Evolutionary conservation across 208 protist species (phyloP), one percentile per base, ranked within the genome.

Genomic region (Strigomonas culicis): DNA sequence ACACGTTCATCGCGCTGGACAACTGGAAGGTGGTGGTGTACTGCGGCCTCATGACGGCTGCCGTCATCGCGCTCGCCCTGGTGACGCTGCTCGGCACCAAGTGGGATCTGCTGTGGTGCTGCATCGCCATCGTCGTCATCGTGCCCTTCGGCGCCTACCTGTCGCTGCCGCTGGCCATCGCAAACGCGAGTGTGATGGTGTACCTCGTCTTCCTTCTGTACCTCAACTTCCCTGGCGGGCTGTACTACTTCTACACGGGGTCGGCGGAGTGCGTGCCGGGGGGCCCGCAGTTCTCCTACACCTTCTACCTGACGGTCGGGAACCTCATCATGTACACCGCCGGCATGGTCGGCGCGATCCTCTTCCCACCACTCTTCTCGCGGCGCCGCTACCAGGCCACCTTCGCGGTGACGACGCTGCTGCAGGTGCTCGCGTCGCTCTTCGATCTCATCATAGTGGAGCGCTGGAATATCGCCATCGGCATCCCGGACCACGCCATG

Each of bases 231-330:
- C 62, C 69, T 28, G 74, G 77, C 28, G 70, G 74, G 3, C 19
- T 88, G 15, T 69, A 84, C 52, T 70, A 8, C 50, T 82, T 80
- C 61, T 88, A 73, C 57, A n/a, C 70, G 13, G 75, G 68, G 15
- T 55, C 52, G 2, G 32, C 53, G n/a, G 34, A 49, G n/a, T 80
- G 74, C 63, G 43, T 67, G 4, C 53, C 63, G 0, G 56, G 57
- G 32, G 78, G 78, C n/a, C 78, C 78, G 22, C 60, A 80, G 59
- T 84, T 84, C 70, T 70, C 66, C 22, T 74, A 68, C 52, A 74
- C 66, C 24, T 84, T 79, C 64, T 84, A 80, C 63, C 25, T 72
- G 24, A 84, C 74, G 15, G 52, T 71, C 39, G 34, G 44, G 1
- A 19, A 19, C n/a, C 63, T 74, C 47, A 66, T 84, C 24, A 69